A percentile compares a stretch with the other conserved stretches of the same genome.
phyloP scores from a whole-genome alignment of 768 basidiomycete genomes.

The Agaricus sinodeliciosus region DNA sequence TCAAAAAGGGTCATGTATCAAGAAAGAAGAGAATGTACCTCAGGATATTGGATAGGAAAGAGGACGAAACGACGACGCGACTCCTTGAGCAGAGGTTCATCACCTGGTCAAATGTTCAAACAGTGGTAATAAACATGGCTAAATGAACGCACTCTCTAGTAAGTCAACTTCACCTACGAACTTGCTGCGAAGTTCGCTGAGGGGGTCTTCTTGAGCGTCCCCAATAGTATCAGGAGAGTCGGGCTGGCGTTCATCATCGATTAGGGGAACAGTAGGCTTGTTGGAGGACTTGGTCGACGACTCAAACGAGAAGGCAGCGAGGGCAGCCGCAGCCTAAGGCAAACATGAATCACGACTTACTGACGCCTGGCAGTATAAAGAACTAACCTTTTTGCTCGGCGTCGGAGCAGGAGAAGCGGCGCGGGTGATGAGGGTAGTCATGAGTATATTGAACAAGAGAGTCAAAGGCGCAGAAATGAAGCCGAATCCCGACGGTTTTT shows the following conservation, averaged over 20 bases:
- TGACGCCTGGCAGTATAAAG: conserved; percentile 6
- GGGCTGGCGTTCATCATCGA: conserved; percentile 30
- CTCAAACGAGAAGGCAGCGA: conserved; percentile 37
- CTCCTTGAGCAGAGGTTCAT: conserved; percentile 81
- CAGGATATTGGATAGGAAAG: conserved; percentile 91
- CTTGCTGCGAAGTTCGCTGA: conserved; percentile 28
- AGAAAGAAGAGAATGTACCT: conserved; percentile 41
- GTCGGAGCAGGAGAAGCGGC: conserved; percentile 30
- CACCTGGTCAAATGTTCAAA: conserved; percentile 28
- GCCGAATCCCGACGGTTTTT: conserved; percentile 7
- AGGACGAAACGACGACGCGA: conserved; percentile 83
- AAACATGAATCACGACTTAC: conserved; percentile 9
- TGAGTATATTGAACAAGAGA: conserved; percentile 13
- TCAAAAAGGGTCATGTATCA: background rate
- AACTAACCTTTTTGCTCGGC: conserved; percentile 46
- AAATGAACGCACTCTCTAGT: conserved; percentile 31
- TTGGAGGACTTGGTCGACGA: conserved; percentile 29
- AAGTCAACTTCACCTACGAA: conserved; percentile 74
- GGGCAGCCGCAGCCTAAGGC: conserved; percentile 34
- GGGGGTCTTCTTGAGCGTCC: conserved; percentile 20
- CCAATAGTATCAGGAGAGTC: conserved; percentile 28
- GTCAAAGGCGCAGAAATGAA: conserved; percentile 7
- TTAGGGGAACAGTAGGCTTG: conserved; percentile 14
- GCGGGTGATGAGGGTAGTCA: conserved; percentile 25
- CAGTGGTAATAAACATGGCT: conserved; percentile 16